Base-by-base conservation (phyloP, 2,329 filamentous ascomycete genomes). In the Mycocentrospora acerina region DNA sequence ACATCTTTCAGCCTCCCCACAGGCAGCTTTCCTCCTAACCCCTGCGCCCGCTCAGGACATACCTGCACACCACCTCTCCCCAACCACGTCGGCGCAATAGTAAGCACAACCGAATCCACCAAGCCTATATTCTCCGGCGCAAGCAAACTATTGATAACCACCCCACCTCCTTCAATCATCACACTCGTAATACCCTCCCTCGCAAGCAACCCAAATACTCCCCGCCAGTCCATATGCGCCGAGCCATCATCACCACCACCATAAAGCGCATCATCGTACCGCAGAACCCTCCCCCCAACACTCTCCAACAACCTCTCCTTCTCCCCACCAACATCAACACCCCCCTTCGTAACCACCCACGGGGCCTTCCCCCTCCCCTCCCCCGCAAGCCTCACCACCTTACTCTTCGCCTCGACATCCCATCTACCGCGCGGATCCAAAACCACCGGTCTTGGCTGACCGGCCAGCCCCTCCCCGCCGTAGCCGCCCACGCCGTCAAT, bases 111-210 rank as follows among this genome's bases (percentile, higher is more conserved):
- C 2, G 85, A 85, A 59, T 88, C 79, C 28, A 95, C 74, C 7
- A 90, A 70, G n/a, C 64, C 55, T 12, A 80, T 72, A 55, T 82
- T 80, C 18, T 72, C 71, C 2, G 79, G 74, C 26, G 78, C 73
- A n/a, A 97, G 74, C 13, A 97, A 69, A 25, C 85, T 80, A 61
- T 93, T 94, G 61, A 97, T 88, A 24, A 96, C 82, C 9, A 76
- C 73, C 0, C 80, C 90, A 9, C 91, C 91, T 0, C 91, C 91
- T 66, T 97, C 91, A 32, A 97, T 78, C 91, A 96, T 96, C 41
- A 96, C 75, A 60, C 89, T 95, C 35, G 69, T 67, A 29, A 95
- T 70, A 1, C 82, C 82, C 52, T 86, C 75, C 1, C 61, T 63
- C 18, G 67, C 69, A 24, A 95, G 65, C 3, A 73, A 70, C 13